Conservation (phyloP, 306 rosid species). For the Hippophae gyantsensis region DNA sequence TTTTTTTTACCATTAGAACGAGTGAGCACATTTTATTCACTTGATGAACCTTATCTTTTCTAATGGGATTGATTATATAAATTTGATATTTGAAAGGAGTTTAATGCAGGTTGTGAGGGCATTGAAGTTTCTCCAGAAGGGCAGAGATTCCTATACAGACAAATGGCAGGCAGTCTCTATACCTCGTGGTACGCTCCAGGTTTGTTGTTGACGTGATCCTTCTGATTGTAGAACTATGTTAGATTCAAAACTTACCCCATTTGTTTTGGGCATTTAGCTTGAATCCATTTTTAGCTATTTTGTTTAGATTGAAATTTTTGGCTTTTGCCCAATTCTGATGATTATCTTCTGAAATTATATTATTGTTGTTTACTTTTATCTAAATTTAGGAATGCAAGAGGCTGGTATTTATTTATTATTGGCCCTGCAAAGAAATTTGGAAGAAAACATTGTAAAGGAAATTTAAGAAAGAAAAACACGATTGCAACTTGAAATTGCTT, state of each 20-base stretch:
- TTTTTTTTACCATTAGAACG: conserved; percentile 85
- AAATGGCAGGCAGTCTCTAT: conserved; percentile 77
- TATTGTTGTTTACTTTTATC: too few species aligned
- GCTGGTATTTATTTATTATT: too few species aligned
- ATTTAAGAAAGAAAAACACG: too few species aligned
- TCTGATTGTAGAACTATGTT: neutral
- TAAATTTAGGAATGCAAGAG: too few species aligned
- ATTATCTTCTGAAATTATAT: neutral
- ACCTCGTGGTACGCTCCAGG: conserved; percentile 99
- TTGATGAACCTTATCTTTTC: conserved; percentile 7
- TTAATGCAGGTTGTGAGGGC: conserved; percentile 86
- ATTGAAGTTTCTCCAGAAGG: conserved; percentile 59
- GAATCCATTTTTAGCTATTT: neutral
- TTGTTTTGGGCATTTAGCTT: neutral
- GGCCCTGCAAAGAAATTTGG: too few species aligned
- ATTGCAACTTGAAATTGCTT: too few species aligned
- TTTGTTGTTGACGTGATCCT: conserved; percentile 42
- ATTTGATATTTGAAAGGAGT: conserved; percentile 12
- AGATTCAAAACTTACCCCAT: neutral
- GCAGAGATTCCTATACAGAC: conserved; percentile 46
- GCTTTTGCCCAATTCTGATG: neutral
- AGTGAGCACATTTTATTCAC: conserved; percentile 40
- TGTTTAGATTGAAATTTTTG: neutral
- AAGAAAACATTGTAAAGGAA: too few species aligned
- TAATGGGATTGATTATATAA: conserved; percentile 13